These are phyloP conservation scores for Acorus gramineus DNA, from an alignment of 106 monocot species.

Conservation along the genomic window DNA sequence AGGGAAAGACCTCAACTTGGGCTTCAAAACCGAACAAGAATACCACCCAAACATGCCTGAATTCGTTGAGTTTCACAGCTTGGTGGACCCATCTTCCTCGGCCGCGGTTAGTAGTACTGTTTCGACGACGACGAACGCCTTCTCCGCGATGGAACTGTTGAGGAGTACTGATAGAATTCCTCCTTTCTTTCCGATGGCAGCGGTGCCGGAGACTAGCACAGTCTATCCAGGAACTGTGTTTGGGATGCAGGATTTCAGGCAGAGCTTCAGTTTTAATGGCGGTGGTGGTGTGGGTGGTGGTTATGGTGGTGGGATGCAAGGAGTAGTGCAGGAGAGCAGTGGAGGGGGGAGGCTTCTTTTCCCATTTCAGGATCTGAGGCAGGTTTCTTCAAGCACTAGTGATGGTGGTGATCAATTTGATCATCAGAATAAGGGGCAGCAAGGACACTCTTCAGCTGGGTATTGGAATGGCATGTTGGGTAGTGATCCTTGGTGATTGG, in stretches of 20 bases:
- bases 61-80: too few relatives aligned
- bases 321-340: constrained; percentile 10
- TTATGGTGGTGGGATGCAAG: constrained; percentile 9
- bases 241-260: constrained; percentile 45
- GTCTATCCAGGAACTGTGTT: constrained; percentile 33
- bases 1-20: constrained; percentile 36
- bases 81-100: constrained; percentile 1
- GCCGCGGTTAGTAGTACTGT: constrained; percentile 2
- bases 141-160: constrained; percentile 60
- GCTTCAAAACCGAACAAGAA: neutral
- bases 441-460: constrained; percentile 26
- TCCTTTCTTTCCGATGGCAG: constrained; percentile 34
- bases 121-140: neutral
- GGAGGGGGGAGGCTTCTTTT: constrained; percentile 37
- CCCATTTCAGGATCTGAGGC: constrained; percentile 48
- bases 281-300: constrained; percentile 4
- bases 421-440: constrained; percentile 21
- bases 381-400: constrained; percentile 6
- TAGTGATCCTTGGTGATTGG: constrained; percentile 25
- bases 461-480: constrained; percentile 64
- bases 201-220: constrained; percentile 9
- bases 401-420: constrained; percentile 13
- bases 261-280: constrained; percentile 19
- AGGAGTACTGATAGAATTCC: constrained; percentile 31
- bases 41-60: too few relatives aligned